These are phyloP conservation scores for Thermochaetoides thermophila DNA, from an alignment of 495 filamentous ascomycete genomes.

Conservation along the genomic window DNA sequence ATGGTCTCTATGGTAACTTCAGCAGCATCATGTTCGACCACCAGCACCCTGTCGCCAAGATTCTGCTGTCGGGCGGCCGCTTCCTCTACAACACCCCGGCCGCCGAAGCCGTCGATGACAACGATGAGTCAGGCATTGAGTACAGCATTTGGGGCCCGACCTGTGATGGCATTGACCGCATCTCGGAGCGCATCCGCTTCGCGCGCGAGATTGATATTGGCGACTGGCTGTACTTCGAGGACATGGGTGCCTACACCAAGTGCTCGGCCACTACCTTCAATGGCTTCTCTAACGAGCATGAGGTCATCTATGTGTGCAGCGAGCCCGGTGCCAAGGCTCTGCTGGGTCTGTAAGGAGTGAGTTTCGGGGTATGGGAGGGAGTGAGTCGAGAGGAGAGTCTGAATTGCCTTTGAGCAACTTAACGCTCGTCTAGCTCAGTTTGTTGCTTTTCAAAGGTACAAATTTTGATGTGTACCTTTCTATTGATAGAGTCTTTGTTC, in stretches of 20 bases:
- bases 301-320: conserved; percentile 86
- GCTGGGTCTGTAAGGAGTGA: conserved; percentile 31
- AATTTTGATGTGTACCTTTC: too few relatives aligned
- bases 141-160: conserved; percentile 99
- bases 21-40: conserved; percentile 98
- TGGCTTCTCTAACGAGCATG: conserved; percentile 85
- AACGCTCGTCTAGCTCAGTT: background rate
- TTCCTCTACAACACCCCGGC: conserved; percentile 33
- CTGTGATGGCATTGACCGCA: conserved; percentile 93
- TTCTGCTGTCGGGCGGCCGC: conserved; percentile 48
- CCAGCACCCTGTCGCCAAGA: conserved; percentile 73
- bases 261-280: conserved; percentile 97
- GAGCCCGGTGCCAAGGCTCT: conserved; percentile 75
- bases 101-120: conserved; percentile 20
- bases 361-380: background rate
- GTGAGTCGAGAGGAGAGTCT: background rate
- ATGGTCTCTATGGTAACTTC: conserved; percentile 96
- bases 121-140: conserved; percentile 36
- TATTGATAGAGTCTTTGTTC: too few relatives aligned
- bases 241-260: conserved; percentile 97
- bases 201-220: conserved; percentile 65
- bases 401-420: background rate
- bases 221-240: conserved; percentile 96
- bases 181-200: conserved; percentile 61
- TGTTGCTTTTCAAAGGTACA: too few relatives aligned